Percentiles rank a stretch among this genome's conserved stretches.
Conservation (phyloP, 768 basidiomycete genomes). For the Leccinum subgranulosum region DNA sequence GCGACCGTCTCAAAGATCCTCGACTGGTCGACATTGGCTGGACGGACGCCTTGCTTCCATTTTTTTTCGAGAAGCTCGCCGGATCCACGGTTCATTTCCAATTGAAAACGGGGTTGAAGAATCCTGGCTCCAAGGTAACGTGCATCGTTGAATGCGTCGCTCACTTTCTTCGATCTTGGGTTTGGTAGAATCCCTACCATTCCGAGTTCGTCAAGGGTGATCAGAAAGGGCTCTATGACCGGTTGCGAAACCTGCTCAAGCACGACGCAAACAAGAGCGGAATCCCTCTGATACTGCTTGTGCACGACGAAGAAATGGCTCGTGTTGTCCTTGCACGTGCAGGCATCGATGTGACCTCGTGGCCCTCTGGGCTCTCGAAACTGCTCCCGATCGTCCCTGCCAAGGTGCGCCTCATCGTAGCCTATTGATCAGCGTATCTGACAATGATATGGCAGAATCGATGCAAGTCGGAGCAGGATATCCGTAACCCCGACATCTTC, state of each 20-base stretch:
- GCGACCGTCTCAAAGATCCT: constrained; percentile 32
- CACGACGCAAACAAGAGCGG: constrained; percentile 17
- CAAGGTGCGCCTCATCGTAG: constrained; percentile 5
- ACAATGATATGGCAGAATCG: constrained; percentile 6
- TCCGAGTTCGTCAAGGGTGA: constrained; percentile 17
- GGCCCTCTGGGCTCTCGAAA: constrained; percentile 37
- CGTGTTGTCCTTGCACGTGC: constrained; percentile 38
- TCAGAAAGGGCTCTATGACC: constrained; percentile 9
- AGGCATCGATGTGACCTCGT: constrained; percentile 40
- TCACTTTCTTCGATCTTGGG: not conserved
- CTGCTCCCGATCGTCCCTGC: constrained; percentile 10
- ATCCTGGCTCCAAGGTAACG: constrained; percentile 18
- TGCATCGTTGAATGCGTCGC: not conserved
- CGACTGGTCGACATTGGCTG: constrained; percentile 38
- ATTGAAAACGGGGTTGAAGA: constrained; percentile 10
- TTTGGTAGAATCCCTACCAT: constrained; percentile 13
- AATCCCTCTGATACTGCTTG: constrained; percentile 44
- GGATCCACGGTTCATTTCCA: constrained; percentile 20
- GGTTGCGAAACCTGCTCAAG: constrained; percentile 19
- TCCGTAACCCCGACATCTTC: not conserved
- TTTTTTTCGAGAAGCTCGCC: constrained; percentile 19
- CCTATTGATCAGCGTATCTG: not conserved
- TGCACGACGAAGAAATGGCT: constrained; percentile 41
- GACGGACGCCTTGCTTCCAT: constrained; percentile 36
- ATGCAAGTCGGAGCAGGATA: not conserved